A percentile compares a stretch with the other conserved stretches of the same genome.
Conservation (phyloP, 805 yeast species). For the Blastobotrys attinorum region DNA sequence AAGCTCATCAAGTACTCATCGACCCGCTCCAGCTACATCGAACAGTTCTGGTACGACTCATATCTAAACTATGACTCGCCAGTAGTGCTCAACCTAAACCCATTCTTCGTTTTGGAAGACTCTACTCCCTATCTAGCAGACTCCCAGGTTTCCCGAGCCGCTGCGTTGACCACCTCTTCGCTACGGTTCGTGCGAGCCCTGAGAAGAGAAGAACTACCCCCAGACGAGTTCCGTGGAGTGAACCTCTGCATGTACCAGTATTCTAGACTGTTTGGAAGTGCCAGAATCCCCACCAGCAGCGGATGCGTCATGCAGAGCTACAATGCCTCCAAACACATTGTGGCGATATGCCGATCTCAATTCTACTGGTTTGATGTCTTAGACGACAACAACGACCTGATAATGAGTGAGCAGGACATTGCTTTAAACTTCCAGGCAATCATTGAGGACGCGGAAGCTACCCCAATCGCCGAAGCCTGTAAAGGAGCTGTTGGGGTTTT, state of each 20-base stretch:
- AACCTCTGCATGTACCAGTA: slow-evolving; percentile 86
- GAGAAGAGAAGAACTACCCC: slow-evolving; percentile 63
- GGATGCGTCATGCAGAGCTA: slow-evolving; percentile 88
- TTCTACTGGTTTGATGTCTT: slow-evolving; percentile 93
- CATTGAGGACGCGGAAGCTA: slow-evolving; percentile 56
- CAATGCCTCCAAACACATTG: slow-evolving; percentile 64
- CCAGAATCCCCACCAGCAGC: slow-evolving; percentile 72
- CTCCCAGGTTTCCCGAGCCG: slow-evolving; percentile 58
- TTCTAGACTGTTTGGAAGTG: slow-evolving; percentile 75
- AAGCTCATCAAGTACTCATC: slow-evolving; percentile 55
- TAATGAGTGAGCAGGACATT: slow-evolving; percentile 68
- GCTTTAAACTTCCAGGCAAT: slow-evolving; percentile 68
- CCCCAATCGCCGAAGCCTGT: slow-evolving; percentile 50
- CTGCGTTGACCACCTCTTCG: slow-evolving; percentile 67
- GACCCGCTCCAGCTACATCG: slow-evolving; percentile 71
- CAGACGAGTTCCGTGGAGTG: slow-evolving; percentile 57
- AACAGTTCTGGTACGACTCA: slow-evolving; percentile 91
- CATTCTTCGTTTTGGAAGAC: slow-evolving; percentile 83
- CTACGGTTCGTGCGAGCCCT: slow-evolving; percentile 74
- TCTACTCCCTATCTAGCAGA: slow-evolving; percentile 53
- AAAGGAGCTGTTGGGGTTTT: slow-evolving; percentile 80
- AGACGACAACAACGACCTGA: slow-evolving; percentile 61
- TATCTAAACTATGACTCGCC: slow-evolving; percentile 72
- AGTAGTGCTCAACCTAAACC: slow-evolving; percentile 86
- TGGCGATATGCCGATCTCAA: slow-evolving; percentile 77